Base-by-base conservation (phyloP, 2,329 filamentous ascomycete species). In the Trichocomaceae sp. region DNA sequence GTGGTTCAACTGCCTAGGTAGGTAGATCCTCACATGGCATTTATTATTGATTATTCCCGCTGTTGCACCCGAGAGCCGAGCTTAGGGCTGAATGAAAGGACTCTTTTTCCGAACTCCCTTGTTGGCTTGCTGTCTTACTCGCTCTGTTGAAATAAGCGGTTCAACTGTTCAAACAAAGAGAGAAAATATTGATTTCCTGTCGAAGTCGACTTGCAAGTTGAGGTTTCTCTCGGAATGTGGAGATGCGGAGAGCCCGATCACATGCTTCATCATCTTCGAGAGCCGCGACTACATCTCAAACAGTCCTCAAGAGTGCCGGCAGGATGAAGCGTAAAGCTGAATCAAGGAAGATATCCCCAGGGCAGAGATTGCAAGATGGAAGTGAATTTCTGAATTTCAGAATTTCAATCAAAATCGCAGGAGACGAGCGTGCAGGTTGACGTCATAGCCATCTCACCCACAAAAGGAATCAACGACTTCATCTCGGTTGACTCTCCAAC, bases 401-500 rank as follows among this genome's bases (percentile, higher is more conserved):
- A n/a, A n/a, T n/a, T n/a, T n/a, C n/a, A n/a, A n/a, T n/a, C n/a
- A n/a, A n/a, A n/a, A n/a, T n/a, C n/a, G n/a, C n/a, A n/a, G n/a
- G n/a, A n/a, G n/a, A n/a, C n/a, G n/a, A n/a, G n/a, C n/a, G n/a
- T n/a, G n/a, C n/a, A n/a, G n/a, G n/a, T 37, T 57, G 50, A 57
- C 55, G 55, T 57, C 55, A 57, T 50, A 5, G 20, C 10, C 42
- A 22, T 54, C 50, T 20, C 13, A 47, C 51, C 20, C 6, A 29
- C 13, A 35, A 35, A 35, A 13, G 12, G 31, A 13, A 35, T 35
- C 31, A 4, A 29, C 10, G 2, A 35, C 12, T 35, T 35, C 31
- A 5, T 35, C 13, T 35, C 31, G 7, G 4, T 33, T 15, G 13
- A 35, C 12, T 5, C 20, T 26, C 10, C 6, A 17, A 22, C 13